Conservation (phyloP, 2,329 filamentous ascomycete species). For the Beauveria brongniartii region DNA sequence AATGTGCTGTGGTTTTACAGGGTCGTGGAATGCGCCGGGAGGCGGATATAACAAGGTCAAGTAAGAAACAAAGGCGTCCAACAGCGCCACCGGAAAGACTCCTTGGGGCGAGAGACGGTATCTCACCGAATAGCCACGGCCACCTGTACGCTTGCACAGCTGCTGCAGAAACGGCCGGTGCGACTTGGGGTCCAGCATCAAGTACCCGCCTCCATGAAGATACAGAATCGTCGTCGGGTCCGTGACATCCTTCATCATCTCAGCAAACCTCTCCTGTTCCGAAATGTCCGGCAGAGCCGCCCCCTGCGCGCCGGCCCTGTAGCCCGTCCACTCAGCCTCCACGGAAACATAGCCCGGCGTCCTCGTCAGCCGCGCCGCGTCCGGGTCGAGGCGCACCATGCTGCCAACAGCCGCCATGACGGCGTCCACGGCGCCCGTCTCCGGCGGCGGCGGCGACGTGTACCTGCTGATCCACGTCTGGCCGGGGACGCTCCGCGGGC, state of each 20-base stretch:
- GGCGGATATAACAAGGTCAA: slow-evolving; percentile 66
- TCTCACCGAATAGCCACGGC: slow-evolving; percentile 62
- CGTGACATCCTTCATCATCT: slow-evolving; percentile 60
- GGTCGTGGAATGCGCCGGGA: slow-evolving; percentile 54
- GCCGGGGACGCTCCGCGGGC: slow-evolving; percentile 64
- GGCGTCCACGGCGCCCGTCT: slow-evolving; percentile 46
- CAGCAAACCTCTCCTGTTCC: slow-evolving; percentile 56
- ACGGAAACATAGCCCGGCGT: slow-evolving; percentile 48
- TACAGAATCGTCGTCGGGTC: slow-evolving; percentile 59
- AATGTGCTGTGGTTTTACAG: slow-evolving; percentile 57
- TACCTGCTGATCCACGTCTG: slow-evolving; percentile 74
- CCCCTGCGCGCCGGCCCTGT: slow-evolving; percentile 45
- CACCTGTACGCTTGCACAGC: slow-evolving; percentile 58
- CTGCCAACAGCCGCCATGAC: slow-evolving; percentile 46
- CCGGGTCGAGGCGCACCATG: slow-evolving; percentile 15
- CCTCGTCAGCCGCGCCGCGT: slow-evolving; percentile 13
- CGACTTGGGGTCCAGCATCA: slow-evolving; percentile 59
- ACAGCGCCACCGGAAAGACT: slow-evolving; percentile 64
- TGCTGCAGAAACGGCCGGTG: slow-evolving; percentile 52
- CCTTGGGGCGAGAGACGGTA: slow-evolving; percentile 69
- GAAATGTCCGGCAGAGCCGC: slow-evolving; percentile 46
- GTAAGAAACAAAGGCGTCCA: slow-evolving; percentile 68
- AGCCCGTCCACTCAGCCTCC: slow-evolving; percentile 71
- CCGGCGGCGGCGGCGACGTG: slow-evolving; percentile 51
- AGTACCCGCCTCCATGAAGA: slow-evolving; percentile 71